These are phyloP conservation scores for Dactylis glomerata DNA, from an alignment of 176 grass and related monocot species.

Conservation along the genomic window DNA sequence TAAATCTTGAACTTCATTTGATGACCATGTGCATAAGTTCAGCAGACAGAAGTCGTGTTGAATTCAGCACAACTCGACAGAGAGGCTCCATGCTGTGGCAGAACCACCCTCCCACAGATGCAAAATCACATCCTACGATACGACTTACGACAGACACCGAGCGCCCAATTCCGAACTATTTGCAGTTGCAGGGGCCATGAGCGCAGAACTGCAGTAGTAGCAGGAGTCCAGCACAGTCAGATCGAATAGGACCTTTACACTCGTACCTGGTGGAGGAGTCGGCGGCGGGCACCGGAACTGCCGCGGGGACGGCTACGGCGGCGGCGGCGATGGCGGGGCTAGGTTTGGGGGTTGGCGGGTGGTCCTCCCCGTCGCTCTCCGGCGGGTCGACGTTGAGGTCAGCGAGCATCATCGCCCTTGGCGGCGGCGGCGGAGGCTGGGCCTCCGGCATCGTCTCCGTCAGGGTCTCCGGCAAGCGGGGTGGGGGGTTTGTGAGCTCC, in stretches of 20 bases:
- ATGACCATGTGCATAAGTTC: neutral
- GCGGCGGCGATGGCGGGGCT: neutral
- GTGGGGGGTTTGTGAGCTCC: neutral
- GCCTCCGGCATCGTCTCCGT: constrained; percentile 33
- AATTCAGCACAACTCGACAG: neutral
- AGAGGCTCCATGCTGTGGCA: neutral
- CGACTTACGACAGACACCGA: neutral
- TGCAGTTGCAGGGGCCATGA: neutral
- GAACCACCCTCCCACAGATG: neutral
- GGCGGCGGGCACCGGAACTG: constrained; percentile 13
- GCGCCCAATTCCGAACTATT: constrained; percentile 1
- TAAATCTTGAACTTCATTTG: neutral
- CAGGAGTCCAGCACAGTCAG: neutral
- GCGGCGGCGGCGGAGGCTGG: constrained; percentile 35
- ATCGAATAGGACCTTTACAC: neutral
- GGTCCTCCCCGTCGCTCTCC: constrained; percentile 85
- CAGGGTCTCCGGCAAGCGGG: neutral
- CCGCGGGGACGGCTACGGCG: neutral
- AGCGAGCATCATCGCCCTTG: constrained; percentile 59
- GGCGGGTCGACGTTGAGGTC: constrained; percentile 80
- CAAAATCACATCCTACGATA: neutral
- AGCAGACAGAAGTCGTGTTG: neutral
- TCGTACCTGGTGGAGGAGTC: constrained; percentile 48
- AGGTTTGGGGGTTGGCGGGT: constrained; percentile 39
- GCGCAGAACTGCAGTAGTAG: neutral